These are phyloP conservation scores for Pontederia paniculata DNA, from an alignment of 176 grass and related monocot species.

Conservation along the genomic window DNA sequence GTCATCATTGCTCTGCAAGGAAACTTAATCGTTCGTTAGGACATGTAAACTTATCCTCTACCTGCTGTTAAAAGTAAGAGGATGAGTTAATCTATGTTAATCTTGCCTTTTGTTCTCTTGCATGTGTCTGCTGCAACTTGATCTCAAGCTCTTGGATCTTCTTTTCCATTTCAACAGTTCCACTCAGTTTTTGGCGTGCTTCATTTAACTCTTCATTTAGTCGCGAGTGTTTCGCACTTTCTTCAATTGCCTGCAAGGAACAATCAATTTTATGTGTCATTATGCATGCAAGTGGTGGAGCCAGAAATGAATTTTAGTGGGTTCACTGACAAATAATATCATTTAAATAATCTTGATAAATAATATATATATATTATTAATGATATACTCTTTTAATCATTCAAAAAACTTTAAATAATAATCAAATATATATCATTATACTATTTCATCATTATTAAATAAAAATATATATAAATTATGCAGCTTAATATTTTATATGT, in stretches of 20 bases:
- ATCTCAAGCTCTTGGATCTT: slow-evolving; percentile 70
- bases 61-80: not conserved
- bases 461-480: too few relatives aligned
- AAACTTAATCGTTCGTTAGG: slow-evolving; percentile 8
- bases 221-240: slow-evolving; percentile 28
- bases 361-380: too few relatives aligned
- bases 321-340: too few relatives aligned
- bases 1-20: slow-evolving; percentile 38
- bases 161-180: slow-evolving; percentile 53
- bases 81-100: not conserved
- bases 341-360: too few relatives aligned
- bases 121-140: slow-evolving; percentile 38
- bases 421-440: too few relatives aligned
- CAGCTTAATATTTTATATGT: too few relatives aligned
- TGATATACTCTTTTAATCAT: too few relatives aligned
- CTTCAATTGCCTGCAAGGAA: slow-evolving; percentile 37
- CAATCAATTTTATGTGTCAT: too few relatives aligned
- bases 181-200: slow-evolving; percentile 40
- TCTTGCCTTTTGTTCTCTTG: slow-evolving; percentile 30
- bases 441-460: too few relatives aligned
- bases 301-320: too few relatives aligned
- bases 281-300: too few relatives aligned
- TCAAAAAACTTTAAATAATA: too few relatives aligned
- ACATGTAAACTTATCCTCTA: not conserved
- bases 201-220: slow-evolving; percentile 40